Conservation (phyloP, 2,329 filamentous ascomycete genomes). For the Sarocladiaceae sp. region DNA sequence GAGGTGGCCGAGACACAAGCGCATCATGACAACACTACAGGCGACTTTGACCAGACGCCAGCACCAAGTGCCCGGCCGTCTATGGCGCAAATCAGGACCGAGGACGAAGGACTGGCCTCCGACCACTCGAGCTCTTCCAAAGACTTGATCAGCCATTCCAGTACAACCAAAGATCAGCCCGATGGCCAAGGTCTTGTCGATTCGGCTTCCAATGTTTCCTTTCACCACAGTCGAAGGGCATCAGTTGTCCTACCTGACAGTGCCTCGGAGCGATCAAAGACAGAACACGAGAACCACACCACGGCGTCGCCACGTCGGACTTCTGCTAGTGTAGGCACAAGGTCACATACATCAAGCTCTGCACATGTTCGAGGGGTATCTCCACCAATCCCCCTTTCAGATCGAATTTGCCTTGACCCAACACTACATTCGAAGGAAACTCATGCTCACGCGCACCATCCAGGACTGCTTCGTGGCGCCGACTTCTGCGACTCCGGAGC, state of each 20-base stretch:
- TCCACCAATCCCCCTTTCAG: constrained; percentile 2
- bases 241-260: neutral
- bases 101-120: constrained; percentile 4
- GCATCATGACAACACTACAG: constrained; percentile 14
- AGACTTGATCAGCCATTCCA: neutral
- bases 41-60: constrained; percentile 29
- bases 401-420: constrained; percentile 14
- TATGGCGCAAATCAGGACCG: constrained; percentile 16
- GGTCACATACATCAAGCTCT: neutral
- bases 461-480: constrained; percentile 15
- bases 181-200: neutral
- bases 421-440: constrained; percentile 13
- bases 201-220: neutral
- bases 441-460: constrained; percentile 14
- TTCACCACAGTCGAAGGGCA: neutral
- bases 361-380: neutral
- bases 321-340: neutral
- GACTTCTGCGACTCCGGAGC: constrained; percentile 17
- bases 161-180: neutral
- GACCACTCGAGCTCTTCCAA: neutral
- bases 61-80: constrained; percentile 26
- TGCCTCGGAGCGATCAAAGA: constrained; percentile 10
- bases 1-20: constrained; percentile 10
- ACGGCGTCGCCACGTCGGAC: neutral
- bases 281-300: neutral